Evolutionary conservation across 345 rosid species (phyloP), one percentile per base, ranked within the genome.

Genomic region (Salix exigua): DNA sequence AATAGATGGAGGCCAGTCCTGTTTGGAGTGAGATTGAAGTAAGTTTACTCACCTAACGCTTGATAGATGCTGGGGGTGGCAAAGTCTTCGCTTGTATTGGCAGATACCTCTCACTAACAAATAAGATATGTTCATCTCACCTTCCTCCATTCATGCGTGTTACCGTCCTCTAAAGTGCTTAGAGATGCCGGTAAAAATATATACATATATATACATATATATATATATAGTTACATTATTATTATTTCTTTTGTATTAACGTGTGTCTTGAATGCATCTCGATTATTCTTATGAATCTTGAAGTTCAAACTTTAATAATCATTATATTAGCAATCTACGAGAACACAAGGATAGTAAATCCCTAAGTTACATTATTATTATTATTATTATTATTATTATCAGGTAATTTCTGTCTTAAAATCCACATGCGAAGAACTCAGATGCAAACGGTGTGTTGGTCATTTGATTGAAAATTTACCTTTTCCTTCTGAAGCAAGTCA

Each of bases 121-220:
- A 46, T 4, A 33, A 78, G 84, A 85, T 73, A 79, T 75, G 78
- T 75, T 71, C 78, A 74, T 76, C 76, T 79, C 85, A 87, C 86
- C 92, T 81, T 85, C 90, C 90, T 85, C 90, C 90, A 82, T 75
- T 4, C 92, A 87, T 89, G 76, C 70, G 28, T 31, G 63, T 64
- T 72, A 30, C 21, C 11, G 26, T 7, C 23, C 13, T 55, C 19
- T n/a, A 1, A 10, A n/a, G 16, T n/a, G 63, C 25, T 19, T 21
- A 30, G 0, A 31, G 21, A 37, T 58, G 38, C 53, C 21, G 38
- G 19, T 62, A 42, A 46, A 42, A 46, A 33, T n/a, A n/a, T n/a
- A n/a, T n/a, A n/a, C n/a, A n/a, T n/a, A n/a, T n/a, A n/a, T n/a
- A n/a, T n/a, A n/a, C n/a, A n/a, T n/a, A n/a, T n/a, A n/a, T n/a